A percentile compares a stretch with the other conserved stretches of the same genome.
Evolutionary conservation across 768 basidiomycete genomes (phyloP).

Genomic region (Trametes punicea): DNA sequence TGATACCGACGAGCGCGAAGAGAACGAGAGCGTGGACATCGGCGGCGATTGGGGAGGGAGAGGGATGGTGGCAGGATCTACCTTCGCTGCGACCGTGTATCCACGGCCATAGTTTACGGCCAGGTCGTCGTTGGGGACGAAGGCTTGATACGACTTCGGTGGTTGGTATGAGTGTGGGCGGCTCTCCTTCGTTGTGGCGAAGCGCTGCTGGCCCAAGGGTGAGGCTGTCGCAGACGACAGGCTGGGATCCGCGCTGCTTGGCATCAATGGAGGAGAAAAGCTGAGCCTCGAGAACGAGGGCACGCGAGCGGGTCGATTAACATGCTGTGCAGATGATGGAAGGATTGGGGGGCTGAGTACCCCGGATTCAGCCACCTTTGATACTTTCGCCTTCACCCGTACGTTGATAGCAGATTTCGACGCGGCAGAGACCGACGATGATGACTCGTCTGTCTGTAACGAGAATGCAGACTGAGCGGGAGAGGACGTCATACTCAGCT

Average conservation of each 20-base stretch:
- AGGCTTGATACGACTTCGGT: constrained; percentile 19
- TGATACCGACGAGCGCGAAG: constrained; percentile 71
- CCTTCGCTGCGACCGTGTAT: constrained; percentile 32
- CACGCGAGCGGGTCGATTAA: constrained; percentile 30
- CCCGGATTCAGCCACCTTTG: constrained; percentile 41
- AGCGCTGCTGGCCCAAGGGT: constrained; percentile 21
- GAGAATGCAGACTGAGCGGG: constrained; percentile 20
- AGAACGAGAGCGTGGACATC: constrained; percentile 66
- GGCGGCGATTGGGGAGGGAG: constrained; percentile 70
- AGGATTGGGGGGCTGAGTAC: constrained; percentile 25
- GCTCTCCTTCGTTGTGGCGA: constrained; percentile 24
- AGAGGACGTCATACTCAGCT: constrained; percentile 13
- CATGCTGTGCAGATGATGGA: constrained; percentile 19
- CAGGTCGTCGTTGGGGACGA: constrained; percentile 26
- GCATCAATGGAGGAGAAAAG: constrained; percentile 25
- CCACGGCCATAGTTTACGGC: constrained; percentile 21
- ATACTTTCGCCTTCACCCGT: constrained; percentile 61
- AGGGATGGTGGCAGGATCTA: constrained; percentile 57
- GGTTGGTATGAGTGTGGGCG: constrained; percentile 19
- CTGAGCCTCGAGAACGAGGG: constrained; percentile 32
- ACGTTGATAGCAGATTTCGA: constrained; percentile 14
- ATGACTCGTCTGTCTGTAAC: constrained; percentile 22
- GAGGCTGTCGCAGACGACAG: constrained; percentile 17
- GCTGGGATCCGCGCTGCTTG: constrained; percentile 15
- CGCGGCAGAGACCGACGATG: constrained; percentile 11